Base-by-base conservation (phyloP, 148 eudicot species). In the Mesembryanthemum crystallinum region DNA sequence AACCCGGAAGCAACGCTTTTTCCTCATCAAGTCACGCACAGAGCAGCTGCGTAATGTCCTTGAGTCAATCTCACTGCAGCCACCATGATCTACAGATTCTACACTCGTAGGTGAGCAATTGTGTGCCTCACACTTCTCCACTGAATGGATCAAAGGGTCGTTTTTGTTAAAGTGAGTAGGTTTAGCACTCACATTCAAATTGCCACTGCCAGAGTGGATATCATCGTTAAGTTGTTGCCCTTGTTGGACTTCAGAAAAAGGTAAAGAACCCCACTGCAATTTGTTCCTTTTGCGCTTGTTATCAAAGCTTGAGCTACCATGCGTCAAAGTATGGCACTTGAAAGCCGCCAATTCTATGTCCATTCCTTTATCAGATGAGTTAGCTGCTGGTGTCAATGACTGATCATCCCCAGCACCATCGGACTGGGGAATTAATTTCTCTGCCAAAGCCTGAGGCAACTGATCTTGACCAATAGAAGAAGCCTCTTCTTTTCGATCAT, bases 11-110 rank as follows among this genome's bases (percentile, higher is more conserved):
- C 84, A 75, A 35, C 92, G 88, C 67, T 88, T 96, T 85, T 82
- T 87, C 82, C 97, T 91, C 98, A 96, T 96, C 72, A 96, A 81
- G 73, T 96, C 99, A 55, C 99, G 87, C 65, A 90, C 80, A 62
- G 99, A 92, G 82, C 87, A 87, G 57, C 79, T 83, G 76, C 43
- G 73, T 60, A 85, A 52, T 71, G 77, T 79, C 78, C 80, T 86
- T 64, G 69, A 75, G 73, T 78, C 87, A 68, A 67, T 71, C 29
- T 39, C 55, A 67, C 57, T 32, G 69, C 65, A 13, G 64, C 27
- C 70, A 76, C 80, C 82, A 52, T 67, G 72, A 60, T 83, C 80
- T 43, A 25, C 69, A 62, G n/a, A n/a, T 67, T 66, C 59, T 60
- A n/a, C 74, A 57, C 39, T n/a, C 62, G 76, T 57, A 67, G 59